These are phyloP conservation scores for Tolypocladium inflatum DNA, from an alignment of 2,329 filamentous ascomycete genomes.

Conservation along the genomic window DNA sequence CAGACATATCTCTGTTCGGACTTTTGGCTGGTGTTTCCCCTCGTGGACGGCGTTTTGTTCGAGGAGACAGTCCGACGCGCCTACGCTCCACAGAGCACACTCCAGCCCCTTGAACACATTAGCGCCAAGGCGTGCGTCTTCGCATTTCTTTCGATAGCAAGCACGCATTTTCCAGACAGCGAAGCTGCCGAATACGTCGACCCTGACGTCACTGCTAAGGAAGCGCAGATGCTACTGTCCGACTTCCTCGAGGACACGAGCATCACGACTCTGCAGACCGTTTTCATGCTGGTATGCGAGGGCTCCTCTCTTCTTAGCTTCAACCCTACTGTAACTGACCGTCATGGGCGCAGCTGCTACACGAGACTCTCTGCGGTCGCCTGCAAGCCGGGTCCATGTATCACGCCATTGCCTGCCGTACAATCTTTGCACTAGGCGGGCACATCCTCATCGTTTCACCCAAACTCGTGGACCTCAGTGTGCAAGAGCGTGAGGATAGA, in stretches of 20 bases:
- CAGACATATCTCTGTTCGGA: constrained; percentile 16
- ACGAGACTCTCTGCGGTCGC: constrained; percentile 34
- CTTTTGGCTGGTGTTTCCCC: constrained; percentile 35
- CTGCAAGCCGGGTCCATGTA: constrained; percentile 35
- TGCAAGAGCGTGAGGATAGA: constrained; percentile 16
- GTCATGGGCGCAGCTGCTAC: constrained; percentile 21
- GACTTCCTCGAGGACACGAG: constrained; percentile 32
- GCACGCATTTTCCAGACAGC: constrained; percentile 10
- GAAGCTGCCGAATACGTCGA: constrained; percentile 19
- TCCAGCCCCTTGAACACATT: constrained; percentile 14
- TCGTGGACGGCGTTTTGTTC: constrained; percentile 38
- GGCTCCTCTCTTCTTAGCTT: neutral
- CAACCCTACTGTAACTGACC: neutral
- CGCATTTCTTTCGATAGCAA: constrained; percentile 32
- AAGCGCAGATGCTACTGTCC: constrained; percentile 31
- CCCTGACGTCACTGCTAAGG: constrained; percentile 27
- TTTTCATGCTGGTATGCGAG: constrained; percentile 36
- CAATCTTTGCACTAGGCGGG: constrained; percentile 38
- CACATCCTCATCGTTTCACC: constrained; percentile 21
- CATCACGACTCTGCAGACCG: constrained; percentile 32
- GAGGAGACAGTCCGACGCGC: constrained; percentile 32
- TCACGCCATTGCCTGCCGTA: constrained; percentile 33
- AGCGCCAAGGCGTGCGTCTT: constrained; percentile 36
- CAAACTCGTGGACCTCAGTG: constrained; percentile 5
- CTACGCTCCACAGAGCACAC: constrained; percentile 21